These are phyloP conservation scores for Penium margaritaceum DNA, from an alignment of 139 green algal genomes.

Conservation along the genomic window DNA sequence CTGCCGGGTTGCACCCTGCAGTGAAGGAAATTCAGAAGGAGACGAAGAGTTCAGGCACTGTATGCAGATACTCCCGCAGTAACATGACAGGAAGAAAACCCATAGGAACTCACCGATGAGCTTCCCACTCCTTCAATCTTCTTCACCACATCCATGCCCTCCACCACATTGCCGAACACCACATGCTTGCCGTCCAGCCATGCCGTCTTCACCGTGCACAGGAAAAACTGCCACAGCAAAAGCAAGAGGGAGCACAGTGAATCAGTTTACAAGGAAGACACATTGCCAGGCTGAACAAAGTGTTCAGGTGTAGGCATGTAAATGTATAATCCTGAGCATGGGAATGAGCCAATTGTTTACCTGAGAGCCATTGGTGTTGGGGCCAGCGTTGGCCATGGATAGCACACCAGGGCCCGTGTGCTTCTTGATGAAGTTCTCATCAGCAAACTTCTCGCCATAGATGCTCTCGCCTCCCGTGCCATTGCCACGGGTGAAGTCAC, in stretches of 20 bases:
- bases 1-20: conserved; percentile 47
- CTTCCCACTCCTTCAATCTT: conserved; percentile 77
- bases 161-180: conserved; percentile 88
- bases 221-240: conserved; percentile 51
- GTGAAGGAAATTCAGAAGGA: not conserved
- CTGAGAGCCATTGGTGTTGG: conserved; percentile 69
- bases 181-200: conserved; percentile 68
- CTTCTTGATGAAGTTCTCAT: conserved; percentile 75
- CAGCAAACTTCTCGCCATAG: conserved; percentile 52
- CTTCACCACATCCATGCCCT: conserved; percentile 89
- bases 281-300: too few species aligned
- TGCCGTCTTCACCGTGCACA: conserved; percentile 49
- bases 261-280: not conserved
- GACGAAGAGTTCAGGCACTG: not conserved
- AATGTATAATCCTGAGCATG: too few species aligned
- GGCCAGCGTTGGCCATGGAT: conserved; percentile 58
- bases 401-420: conserved; percentile 58
- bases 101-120: conserved; percentile 29
- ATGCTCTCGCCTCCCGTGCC: conserved; percentile 56
- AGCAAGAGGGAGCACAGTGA: not conserved
- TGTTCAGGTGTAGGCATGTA: not conserved
- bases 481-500: conserved; percentile 54
- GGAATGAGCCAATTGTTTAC: too few species aligned
- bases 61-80: too few species aligned
- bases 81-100: not conserved